Evolutionary conservation across 164 flowering plant species (phyloP).

Genomic region (Vitis vinifera): DNA sequence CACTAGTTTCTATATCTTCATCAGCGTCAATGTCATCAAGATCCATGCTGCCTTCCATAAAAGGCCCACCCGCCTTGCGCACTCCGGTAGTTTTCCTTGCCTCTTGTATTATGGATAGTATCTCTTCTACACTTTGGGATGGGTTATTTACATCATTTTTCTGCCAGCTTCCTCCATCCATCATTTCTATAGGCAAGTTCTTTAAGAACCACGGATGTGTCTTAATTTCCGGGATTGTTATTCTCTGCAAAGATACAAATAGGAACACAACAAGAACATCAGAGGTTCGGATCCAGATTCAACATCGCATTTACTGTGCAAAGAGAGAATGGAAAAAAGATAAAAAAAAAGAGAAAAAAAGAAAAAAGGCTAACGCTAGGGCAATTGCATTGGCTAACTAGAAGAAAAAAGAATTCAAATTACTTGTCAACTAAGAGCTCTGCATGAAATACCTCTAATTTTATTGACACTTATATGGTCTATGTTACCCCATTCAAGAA

Average conservation of each 20-base stretch:
- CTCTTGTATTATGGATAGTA: constrained; percentile 42
- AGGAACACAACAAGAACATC: not conserved
- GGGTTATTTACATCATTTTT: constrained; percentile 29
- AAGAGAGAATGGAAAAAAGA: not conserved
- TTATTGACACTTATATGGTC: too few species aligned
- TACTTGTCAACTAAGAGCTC: too few species aligned
- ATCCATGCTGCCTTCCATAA: constrained; percentile 46
- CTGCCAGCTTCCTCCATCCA: constrained; percentile 48
- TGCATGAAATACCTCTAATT: too few species aligned
- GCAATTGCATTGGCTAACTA: not conserved
- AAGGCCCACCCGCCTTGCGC: constrained; percentile 7
- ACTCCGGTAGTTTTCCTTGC: constrained; percentile 30
- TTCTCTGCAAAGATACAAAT: constrained; percentile 53
- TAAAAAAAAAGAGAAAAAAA: not conserved
- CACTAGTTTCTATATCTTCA: constrained; percentile 47
- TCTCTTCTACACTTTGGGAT: constrained; percentile 45
- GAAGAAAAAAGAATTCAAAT: not conserved
- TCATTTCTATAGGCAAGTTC: constrained; percentile 66
- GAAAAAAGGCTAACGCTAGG: not conserved
- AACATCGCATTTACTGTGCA: not conserved
- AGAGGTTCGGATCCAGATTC: not conserved
- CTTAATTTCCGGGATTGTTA: constrained; percentile 69
- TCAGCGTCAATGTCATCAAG: constrained; percentile 51
- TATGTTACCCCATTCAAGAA: too few species aligned
- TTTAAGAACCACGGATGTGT: constrained; percentile 78